Evolutionary conservation across 1,284 basidiomycete genomes (phyloP), one percentile per base, ranked within the genome.

Genomic region (Sanghuangporus sanghuang): DNA sequence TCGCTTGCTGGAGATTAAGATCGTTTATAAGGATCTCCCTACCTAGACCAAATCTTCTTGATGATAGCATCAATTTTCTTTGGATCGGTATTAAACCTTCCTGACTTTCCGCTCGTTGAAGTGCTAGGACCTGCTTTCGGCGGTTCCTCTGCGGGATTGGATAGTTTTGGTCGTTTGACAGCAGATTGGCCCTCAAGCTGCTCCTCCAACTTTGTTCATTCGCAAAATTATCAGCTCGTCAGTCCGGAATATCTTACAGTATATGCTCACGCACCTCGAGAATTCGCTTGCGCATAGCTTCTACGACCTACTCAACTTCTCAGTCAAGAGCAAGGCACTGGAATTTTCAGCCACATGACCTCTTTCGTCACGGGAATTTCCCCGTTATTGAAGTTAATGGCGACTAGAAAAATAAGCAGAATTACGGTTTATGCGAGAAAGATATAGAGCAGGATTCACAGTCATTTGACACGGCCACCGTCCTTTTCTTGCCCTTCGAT

Each of bases 51-150:
- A 39, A 79, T 72, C 67, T 75, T 77, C 68, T 78, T 77, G 18
- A 76, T 64, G 61, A 76, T 73, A 59, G 73, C 65, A 65, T 77
- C 77, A 55, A 71, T 70, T 61, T 76, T 78, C 68, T 79, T 79
- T 65, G 76, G 74, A 6, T 77, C 76, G 0, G 69, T 71, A 64
- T 78, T 78, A 46, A 66, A 65, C 16, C 69, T 67, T 3, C 69
- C 63, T 6, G 71, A 68, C n/a, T 69, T 64, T 6, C 68, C 66
- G n/a, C 52, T 66, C 5, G 65, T 57, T 42, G 69, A 42, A 2
- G 69, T 66, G 40, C 46, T 42, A 8, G 66, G 68, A 12, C 59
- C 46, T 6, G 67, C 64, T 21, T 64, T 50, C 18, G 70, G 67
- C 8, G 66, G 64, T 18, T 68, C 52, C 6, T 57, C 63, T 0